Base-by-base conservation (phyloP, 2,329 filamentous ascomycete genomes). In the Phyllosticta citribraziliensis region DNA sequence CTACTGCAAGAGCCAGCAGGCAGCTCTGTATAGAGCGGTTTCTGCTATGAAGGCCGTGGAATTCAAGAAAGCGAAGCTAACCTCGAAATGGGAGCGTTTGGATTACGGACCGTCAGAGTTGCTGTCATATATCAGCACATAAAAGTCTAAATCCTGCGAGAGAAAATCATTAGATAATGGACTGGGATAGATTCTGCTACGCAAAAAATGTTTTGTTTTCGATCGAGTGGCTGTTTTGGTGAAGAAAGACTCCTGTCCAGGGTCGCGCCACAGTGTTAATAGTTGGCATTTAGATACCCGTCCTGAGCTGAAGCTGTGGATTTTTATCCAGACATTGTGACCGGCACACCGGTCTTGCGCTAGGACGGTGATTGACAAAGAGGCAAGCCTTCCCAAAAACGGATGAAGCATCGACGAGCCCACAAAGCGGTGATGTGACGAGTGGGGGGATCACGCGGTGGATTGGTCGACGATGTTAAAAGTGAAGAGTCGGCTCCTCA, bases 1-100 rank as follows among this genome's bases (percentile, higher is more conserved):
- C 25, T 62, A 52, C 60, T 62, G 30, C 60, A 57, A 33, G 33
- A 57, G 33, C 52, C 55, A n/a, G 60, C 50, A 17, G 55, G 51
- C 12, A 24, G 47, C 52, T 55, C 35, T 47, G 54, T 20, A 19
- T 24, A 53, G 52, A 24, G 14, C 24, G 19, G 20, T 53, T 6
- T 14, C 52, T 22, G 52, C 10, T 12, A 9, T 19, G 19, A 20
- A 53, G 17, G 17, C n/a, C 5, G n/a, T 22, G 22, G 22, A 22
- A 47, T 3, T 47, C 17, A 47, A 19, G 40, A 47, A n/a, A n/a
- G n/a, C 14, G 14, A n/a, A 5, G 14, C 22, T 22, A 22, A 47
- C 6, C 40, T n/a, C 6, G 5, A 8, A n/a, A n/a, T 47, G 2
- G 14, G 19, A n/a, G 9, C 35, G 14, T 14, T n/a, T n/a, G 14